A percentile compares a stretch with the other conserved stretches of the same genome.
Evolutionary conservation across 1,284 basidiomycete genomes (phyloP).

Genomic region (Ceratobasidium sp.): DNA sequence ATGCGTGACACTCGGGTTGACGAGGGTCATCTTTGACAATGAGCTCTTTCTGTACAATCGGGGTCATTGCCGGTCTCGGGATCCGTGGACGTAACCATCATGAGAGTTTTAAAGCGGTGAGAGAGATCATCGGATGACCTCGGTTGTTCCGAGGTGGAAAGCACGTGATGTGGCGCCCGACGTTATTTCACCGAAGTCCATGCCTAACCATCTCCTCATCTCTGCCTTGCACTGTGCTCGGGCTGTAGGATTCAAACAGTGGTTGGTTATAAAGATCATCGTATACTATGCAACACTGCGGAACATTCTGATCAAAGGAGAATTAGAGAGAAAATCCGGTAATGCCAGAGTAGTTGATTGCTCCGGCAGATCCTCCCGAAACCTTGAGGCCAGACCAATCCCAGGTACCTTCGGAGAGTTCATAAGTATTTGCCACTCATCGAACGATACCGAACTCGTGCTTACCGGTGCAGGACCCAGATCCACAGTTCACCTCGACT

Average conservation of each 20-base stretch:
- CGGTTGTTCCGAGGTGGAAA: no score
- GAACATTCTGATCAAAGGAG: no score
- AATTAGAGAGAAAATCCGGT: slow-evolving; percentile 16
- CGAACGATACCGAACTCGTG: neutral
- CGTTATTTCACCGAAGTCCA: no score
- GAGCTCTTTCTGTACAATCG: neutral
- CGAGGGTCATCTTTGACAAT: neutral
- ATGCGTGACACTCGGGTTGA: neutral
- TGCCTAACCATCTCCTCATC: no score
- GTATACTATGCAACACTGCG: no score
- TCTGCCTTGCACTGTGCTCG: no score
- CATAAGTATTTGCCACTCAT: neutral
- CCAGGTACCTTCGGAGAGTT: slow-evolving; percentile 37
- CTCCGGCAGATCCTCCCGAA: slow-evolving; percentile 37
- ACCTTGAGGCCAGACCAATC: slow-evolving; percentile 40
- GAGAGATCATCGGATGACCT: no score
- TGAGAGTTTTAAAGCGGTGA: no score
- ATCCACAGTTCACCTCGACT: slow-evolving; percentile 38
- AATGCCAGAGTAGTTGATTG: slow-evolving; percentile 38
- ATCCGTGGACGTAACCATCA: no score
- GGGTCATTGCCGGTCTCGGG: neutral
- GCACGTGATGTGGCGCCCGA: no score
- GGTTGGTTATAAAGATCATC: no score
- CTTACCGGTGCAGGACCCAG: slow-evolving; percentile 37
- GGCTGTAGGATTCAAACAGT: no score